Evolutionary conservation across 345 rosid genomes (phyloP).

Genomic region (Clausena lansium): DNA sequence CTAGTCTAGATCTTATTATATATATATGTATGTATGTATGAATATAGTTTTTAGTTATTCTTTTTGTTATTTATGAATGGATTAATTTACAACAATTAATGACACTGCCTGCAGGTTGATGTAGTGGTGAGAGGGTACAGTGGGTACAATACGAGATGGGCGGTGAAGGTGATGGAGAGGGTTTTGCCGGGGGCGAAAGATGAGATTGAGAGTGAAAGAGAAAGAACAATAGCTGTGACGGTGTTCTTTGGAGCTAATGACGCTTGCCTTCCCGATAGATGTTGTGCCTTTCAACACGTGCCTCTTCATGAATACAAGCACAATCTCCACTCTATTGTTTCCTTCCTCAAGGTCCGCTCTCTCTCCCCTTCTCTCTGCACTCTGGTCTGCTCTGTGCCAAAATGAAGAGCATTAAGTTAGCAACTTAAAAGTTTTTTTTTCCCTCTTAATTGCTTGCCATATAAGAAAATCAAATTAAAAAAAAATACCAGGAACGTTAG

Average conservation of each 20-base stretch:
- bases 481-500: too few species aligned
- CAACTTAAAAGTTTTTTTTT: too few species aligned
- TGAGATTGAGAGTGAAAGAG: conserved; percentile 15
- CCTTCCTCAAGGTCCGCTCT: conserved; percentile 58
- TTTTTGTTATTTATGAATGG: not conserved
- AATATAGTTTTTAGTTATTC: not conserved
- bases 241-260: conserved; percentile 94
- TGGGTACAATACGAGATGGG: conserved; percentile 92
- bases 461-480: too few species aligned
- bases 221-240: conserved; percentile 54
- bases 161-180: conserved; percentile 54
- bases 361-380: not conserved
- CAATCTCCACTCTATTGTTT: conserved; percentile 65
- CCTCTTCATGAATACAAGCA: conserved; percentile 66
- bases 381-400: too few species aligned
- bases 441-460: too few species aligned
- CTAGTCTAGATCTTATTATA: too few species aligned
- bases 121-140: conserved; percentile 74
- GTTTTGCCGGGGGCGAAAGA: conserved; percentile 46
- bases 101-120: conserved; percentile 35
- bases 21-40: too few species aligned
- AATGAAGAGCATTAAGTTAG: too few species aligned
- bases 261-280: conserved; percentile 78
- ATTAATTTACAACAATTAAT: conserved; percentile 4
- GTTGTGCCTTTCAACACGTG: conserved; percentile 85